phyloP scores from a whole-genome alignment of 2,329 filamentous ascomycete genomes.

The Raffaelea ambrosiae region DNA sequence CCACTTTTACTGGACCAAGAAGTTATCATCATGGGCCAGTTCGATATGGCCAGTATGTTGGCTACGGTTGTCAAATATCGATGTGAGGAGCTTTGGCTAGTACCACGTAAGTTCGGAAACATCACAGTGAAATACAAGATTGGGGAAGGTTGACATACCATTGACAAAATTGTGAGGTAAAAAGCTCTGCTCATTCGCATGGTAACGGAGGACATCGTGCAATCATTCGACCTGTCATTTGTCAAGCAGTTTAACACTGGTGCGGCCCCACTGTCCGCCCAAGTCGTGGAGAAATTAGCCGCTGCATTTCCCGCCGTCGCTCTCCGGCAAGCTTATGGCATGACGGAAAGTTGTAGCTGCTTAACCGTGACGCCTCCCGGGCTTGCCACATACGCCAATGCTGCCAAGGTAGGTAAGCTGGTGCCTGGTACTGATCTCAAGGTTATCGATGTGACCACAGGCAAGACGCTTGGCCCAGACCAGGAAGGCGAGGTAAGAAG shows the following conservation, averaged over 20 bases:
- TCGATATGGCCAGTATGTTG: constrained; percentile 54
- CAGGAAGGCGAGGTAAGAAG: constrained; percentile 40
- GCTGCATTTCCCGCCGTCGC: constrained; percentile 49
- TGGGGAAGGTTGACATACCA: background rate
- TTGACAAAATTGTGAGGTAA: background rate
- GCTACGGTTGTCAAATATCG: constrained; percentile 40
- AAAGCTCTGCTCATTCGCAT: constrained; percentile 40
- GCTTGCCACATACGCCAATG: constrained; percentile 49
- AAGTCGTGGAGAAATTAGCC: constrained; percentile 48
- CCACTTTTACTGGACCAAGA: constrained; percentile 56
- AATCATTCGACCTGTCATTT: constrained; percentile 47
- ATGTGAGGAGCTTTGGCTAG: constrained; percentile 47
- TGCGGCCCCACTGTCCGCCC: constrained; percentile 47
- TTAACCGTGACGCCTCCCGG: constrained; percentile 53
- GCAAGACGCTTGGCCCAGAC: constrained; percentile 40
- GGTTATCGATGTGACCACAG: constrained; percentile 44
- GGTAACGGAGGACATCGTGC: constrained; percentile 44
- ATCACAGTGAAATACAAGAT: no score
- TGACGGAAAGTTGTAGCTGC: constrained; percentile 58
- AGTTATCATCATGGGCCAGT: constrained; percentile 55
- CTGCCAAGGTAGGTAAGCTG: constrained; percentile 44
- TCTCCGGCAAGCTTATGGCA: constrained; percentile 60
- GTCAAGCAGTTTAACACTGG: constrained; percentile 50
- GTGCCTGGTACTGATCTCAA: constrained; percentile 52
- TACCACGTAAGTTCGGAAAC: constrained; percentile 42